A percentile compares a stretch with the other conserved stretches of the same genome.
These are phyloP conservation scores for Kwoniella sp. DNA, from an alignment of 768 basidiomycete genomes.

Conservation along the genomic window DNA sequence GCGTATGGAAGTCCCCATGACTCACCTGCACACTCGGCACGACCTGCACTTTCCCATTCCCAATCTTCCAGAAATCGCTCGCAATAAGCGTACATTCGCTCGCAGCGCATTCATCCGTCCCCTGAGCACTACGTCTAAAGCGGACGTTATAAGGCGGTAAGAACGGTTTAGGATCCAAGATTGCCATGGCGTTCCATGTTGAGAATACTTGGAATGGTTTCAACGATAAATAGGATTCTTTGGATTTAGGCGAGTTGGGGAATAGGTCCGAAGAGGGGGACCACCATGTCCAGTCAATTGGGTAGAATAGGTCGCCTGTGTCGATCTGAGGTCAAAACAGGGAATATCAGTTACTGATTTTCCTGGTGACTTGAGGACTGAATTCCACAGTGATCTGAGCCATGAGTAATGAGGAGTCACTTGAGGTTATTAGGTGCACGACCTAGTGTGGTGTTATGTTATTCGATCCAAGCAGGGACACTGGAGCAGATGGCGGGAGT, in stretches of 20 bases:
- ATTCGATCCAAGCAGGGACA: too few species aligned
- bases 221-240: constrained; percentile 30
- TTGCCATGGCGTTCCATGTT: constrained; percentile 54
- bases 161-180: constrained; percentile 51
- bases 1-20: too few species aligned
- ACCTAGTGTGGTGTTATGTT: too few species aligned
- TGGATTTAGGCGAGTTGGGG: constrained; percentile 31
- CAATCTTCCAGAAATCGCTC: constrained; percentile 50
- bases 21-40: constrained; percentile 55
- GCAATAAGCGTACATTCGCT: constrained; percentile 49
- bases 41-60: constrained; percentile 50
- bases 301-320: constrained; percentile 53
- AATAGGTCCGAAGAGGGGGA: constrained; percentile 49
- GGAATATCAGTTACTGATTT: not conserved
- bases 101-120: constrained; percentile 50
- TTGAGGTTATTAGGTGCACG: too few species aligned
- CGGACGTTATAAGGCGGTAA: constrained; percentile 44
- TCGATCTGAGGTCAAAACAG: constrained; percentile 28
- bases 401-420: too few species aligned
- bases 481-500: not conserved
- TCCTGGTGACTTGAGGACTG: too few species aligned
- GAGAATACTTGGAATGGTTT: constrained; percentile 53
- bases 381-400: too few species aligned
- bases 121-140: constrained; percentile 43
- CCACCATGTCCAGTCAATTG: constrained; percentile 50